Evolutionary conservation across 2,329 filamentous ascomycete species (phyloP).

Genomic region (Fusarium redolens): DNA sequence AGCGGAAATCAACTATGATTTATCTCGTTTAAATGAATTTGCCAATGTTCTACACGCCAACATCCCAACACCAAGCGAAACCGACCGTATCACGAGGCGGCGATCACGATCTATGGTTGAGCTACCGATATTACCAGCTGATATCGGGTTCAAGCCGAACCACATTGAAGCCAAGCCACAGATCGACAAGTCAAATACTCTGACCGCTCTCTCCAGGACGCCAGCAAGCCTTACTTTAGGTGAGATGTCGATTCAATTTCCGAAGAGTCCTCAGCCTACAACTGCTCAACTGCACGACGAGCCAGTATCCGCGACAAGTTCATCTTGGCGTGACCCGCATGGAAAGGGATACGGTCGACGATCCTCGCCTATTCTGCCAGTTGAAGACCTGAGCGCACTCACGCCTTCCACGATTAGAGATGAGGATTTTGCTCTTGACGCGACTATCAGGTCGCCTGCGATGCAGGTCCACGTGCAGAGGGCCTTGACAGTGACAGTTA

Average conservation of each 20-base stretch:
- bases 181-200: conserved; percentile 3
- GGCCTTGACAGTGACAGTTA: conserved; percentile 51
- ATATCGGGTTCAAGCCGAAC: conserved; percentile 4
- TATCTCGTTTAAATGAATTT: conserved; percentile 60
- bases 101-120: conserved; percentile 44
- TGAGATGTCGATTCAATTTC: conserved; percentile 16
- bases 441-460: conserved; percentile 63
- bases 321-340: conserved; percentile 11
- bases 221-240: conserved; percentile 8
- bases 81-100: conserved; percentile 37
- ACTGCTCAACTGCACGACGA: conserved; percentile 3
- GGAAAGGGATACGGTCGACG: conserved; percentile 47
- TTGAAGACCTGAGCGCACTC: conserved; percentile 45
- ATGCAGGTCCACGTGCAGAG: conserved; percentile 58
- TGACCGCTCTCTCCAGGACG: not conserved
- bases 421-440: conserved; percentile 58
- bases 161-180: not conserved
- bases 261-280: not conserved
- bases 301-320: conserved; percentile 7
- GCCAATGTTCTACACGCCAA: conserved; percentile 20
- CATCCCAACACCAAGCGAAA: conserved; percentile 5
- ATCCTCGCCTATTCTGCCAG: conserved; percentile 63
- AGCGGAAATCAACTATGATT: conserved; percentile 52
- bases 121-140: conserved; percentile 32
- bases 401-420: conserved; percentile 52